phyloP scores from a whole-genome alignment of 2,329 filamentous ascomycete species.

The Nigrograna mackinnonii region DNA sequence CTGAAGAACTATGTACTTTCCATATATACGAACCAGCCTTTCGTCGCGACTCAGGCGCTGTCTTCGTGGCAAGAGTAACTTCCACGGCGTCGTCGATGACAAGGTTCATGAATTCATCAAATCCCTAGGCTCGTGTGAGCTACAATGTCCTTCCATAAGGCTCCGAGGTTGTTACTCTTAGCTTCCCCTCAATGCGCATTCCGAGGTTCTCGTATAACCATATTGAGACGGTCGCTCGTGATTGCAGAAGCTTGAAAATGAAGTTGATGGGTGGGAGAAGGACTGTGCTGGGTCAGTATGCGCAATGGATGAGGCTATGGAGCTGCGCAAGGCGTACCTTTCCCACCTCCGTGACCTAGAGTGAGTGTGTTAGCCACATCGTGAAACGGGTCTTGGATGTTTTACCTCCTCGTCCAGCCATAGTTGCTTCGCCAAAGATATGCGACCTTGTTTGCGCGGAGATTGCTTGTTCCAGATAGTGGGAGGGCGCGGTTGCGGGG shows the following conservation, averaged over 20 bases:
- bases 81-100: conserved; percentile 95
- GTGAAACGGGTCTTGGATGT: no score
- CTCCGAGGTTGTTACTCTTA: conserved; percentile 67
- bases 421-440: no score
- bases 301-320: conserved; percentile 6
- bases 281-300: conserved; percentile 47
- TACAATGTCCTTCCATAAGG: neutral
- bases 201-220: conserved; percentile 97
- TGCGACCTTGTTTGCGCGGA: no score
- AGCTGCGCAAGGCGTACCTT: conserved; percentile 27
- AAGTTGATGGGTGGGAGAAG: conserved; percentile 81
- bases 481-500: no score
- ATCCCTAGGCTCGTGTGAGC: conserved; percentile 65
- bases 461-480: no score
- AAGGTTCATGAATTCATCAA: conserved; percentile 99
- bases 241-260: conserved; percentile 89
- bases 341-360: conserved; percentile 58
- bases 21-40: conserved; percentile 66
- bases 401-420: neutral
- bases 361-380: no score
- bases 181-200: conserved; percentile 94
- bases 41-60: conserved; percentile 74
- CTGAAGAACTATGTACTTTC: neutral
- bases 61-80: conserved; percentile 83
- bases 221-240: conserved; percentile 84